Evolutionary conservation across 2,329 filamentous ascomycete species (phyloP).

Genomic region (Ophiostoma sp.): DNA sequence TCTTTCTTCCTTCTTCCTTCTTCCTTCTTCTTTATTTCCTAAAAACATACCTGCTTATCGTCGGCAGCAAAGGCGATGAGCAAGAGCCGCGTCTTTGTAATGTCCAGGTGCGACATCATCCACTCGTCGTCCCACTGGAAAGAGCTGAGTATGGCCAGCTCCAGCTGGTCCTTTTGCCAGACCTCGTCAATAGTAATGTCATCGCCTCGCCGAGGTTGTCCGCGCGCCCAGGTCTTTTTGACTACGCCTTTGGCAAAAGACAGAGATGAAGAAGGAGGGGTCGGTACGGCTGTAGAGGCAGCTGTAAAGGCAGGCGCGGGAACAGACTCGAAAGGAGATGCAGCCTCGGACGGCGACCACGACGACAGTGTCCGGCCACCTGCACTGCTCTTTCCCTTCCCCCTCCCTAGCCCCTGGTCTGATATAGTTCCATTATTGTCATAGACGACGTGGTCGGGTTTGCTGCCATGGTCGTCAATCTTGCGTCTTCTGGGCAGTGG

Average conservation of each 20-base stretch:
- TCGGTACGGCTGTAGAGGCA: neutral
- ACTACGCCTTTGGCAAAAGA: conserved; percentile 58
- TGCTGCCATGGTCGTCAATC: conserved; percentile 1
- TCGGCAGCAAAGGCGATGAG: conserved; percentile 53
- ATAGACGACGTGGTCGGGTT: neutral
- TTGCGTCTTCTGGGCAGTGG: conserved; percentile 13
- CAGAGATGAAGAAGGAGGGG: conserved; percentile 28
- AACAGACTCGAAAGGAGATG: neutral
- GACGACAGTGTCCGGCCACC: neutral
- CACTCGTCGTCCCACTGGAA: conserved; percentile 82
- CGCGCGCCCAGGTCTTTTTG: conserved; percentile 73
- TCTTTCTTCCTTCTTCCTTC: too few relatives aligned
- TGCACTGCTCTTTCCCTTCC: neutral
- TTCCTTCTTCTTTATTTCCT: neutral
- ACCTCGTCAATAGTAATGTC: conserved; percentile 89
- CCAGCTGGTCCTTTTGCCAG: conserved; percentile 64
- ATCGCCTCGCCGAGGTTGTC: conserved; percentile 55
- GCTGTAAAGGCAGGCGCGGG: neutral
- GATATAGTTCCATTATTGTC: neutral
- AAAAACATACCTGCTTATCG: conserved; percentile 46
- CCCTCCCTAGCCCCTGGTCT: neutral
- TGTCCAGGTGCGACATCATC: conserved; percentile 66
- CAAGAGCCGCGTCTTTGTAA: conserved; percentile 54
- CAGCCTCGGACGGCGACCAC: neutral
- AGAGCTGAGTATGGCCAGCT: conserved; percentile 76